A percentile compares a stretch with the other conserved stretches of the same genome.
Conservation (phyloP, 805 yeast species). For the Ogataea wickerhamii region DNA sequence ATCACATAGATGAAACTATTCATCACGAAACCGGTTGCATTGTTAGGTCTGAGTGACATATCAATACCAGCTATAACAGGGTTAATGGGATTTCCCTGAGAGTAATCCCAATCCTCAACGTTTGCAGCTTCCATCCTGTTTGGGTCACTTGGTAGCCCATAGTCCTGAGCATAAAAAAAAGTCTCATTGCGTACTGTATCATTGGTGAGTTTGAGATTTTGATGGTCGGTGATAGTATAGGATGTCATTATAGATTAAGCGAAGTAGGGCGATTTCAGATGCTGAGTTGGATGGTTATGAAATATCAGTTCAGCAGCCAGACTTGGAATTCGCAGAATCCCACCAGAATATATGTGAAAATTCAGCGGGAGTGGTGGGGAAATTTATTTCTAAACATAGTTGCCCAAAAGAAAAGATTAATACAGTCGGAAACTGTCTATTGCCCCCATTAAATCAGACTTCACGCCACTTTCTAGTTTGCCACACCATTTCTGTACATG, state of each 20-base stretch:
- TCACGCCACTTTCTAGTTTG: neutral
- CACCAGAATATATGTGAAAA: neutral
- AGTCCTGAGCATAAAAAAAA: conserved; percentile 6
- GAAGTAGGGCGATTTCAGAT: neutral
- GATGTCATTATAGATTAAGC: neutral
- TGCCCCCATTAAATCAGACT: neutral
- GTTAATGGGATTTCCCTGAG: conserved; percentile 10
- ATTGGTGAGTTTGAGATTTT: neutral
- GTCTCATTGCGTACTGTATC: neutral
- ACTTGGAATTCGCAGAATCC: neutral
- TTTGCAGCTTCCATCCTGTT: conserved; percentile 9
- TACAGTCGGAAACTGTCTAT: neutral
- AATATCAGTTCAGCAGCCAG: neutral
- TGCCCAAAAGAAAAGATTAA: neutral
- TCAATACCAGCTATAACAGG: conserved; percentile 3
- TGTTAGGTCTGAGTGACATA: conserved; percentile 9
- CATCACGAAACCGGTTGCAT: conserved; percentile 8
- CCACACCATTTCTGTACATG: too few relatives aligned
- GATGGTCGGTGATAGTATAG: neutral
- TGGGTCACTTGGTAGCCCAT: conserved; percentile 4
- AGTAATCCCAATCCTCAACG: conserved; percentile 9
- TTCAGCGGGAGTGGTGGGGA: conserved; percentile 1
- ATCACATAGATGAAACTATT: conserved; percentile 10
- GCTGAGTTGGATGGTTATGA: neutral
- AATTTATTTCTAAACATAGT: neutral